A percentile compares a stretch with the other conserved stretches of the same genome.
phyloP scores from a whole-genome alignment of 176 grass and related monocot genomes.

The Lolium perenne region DNA sequence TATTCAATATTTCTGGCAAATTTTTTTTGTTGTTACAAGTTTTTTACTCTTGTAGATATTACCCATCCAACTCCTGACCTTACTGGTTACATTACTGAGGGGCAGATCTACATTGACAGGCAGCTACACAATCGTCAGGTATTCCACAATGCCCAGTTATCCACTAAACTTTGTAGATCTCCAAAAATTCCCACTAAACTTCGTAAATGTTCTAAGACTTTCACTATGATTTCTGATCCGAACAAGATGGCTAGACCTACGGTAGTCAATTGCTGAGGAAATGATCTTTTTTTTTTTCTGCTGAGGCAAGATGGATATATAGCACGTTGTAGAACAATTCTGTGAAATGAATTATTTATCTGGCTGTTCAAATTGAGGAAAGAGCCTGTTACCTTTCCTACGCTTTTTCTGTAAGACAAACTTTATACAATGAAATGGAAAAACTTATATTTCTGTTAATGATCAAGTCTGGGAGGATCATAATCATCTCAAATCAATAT shows the following conservation, averaged over 20 bases:
- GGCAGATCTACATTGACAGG: slow-evolving; percentile 83
- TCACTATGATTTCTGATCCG: not conserved
- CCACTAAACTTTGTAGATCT: slow-evolving; percentile 6
- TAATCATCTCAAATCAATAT: slow-evolving; percentile 2
- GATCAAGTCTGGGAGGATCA: not conserved
- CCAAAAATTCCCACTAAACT: not conserved
- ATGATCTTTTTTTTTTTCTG: not conserved
- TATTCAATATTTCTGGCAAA: not conserved
- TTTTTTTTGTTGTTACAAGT: not conserved
- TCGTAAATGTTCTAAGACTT: slow-evolving; percentile 3
- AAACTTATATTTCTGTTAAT: slow-evolving; percentile 5
- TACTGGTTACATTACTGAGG: slow-evolving; percentile 84
- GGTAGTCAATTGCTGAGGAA: not conserved
- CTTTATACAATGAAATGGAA: not conserved
- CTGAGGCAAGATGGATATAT: not conserved
- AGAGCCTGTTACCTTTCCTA: not conserved
- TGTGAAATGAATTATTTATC: not conserved
- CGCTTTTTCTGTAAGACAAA: not conserved
- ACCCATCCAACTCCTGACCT: slow-evolving; percentile 87
- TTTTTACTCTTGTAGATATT: slow-evolving; percentile 60
- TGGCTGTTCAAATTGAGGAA: not conserved
- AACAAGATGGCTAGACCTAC: slow-evolving; percentile 2
- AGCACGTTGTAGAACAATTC: not conserved
- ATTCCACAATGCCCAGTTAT: not conserved
- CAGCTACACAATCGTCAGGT: slow-evolving; percentile 80